These are phyloP conservation scores for Botrytis medusae DNA, from an alignment of 2,329 filamentous ascomycete species.

Conservation along the genomic window DNA sequence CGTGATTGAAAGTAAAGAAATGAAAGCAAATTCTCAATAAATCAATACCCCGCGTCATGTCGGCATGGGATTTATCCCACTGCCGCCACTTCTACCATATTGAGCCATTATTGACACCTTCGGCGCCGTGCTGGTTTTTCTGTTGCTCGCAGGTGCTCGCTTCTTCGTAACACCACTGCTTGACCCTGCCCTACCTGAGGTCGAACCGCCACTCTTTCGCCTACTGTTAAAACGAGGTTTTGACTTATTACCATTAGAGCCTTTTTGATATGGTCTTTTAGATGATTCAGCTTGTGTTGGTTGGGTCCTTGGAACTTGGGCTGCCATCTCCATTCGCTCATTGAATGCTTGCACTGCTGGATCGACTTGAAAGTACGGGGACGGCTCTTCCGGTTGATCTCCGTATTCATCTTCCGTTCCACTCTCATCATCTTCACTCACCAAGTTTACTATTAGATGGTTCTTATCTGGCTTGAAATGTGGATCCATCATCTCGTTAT, in stretches of 20 bases:
- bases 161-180: conserved; percentile 30
- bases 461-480: conserved; percentile 37
- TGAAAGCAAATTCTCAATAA: neutral
- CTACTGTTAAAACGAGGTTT: conserved; percentile 1
- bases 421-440: conserved; percentile 39
- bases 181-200: conserved; percentile 12
- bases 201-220: conserved; percentile 12
- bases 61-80: conserved; percentile 35
- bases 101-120: conserved; percentile 18
- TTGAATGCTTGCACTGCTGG: conserved; percentile 21
- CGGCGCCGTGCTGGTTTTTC: conserved; percentile 20
- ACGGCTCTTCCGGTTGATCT: conserved; percentile 10
- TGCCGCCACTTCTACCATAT: conserved; percentile 22
- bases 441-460: conserved; percentile 52
- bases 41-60: neutral
- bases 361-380: conserved; percentile 10
- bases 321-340: conserved; percentile 2
- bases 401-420: conserved; percentile 32
- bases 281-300: neutral
- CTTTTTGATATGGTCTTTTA: conserved; percentile 8
- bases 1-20: neutral
- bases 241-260: neutral
- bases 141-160: conserved; percentile 24
- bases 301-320: conserved; percentile 3
- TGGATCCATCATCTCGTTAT: conserved; percentile 50